These are phyloP conservation scores for Tylopilus subfusipes DNA, from an alignment of 768 basidiomycete species.

Conservation along the genomic window DNA sequence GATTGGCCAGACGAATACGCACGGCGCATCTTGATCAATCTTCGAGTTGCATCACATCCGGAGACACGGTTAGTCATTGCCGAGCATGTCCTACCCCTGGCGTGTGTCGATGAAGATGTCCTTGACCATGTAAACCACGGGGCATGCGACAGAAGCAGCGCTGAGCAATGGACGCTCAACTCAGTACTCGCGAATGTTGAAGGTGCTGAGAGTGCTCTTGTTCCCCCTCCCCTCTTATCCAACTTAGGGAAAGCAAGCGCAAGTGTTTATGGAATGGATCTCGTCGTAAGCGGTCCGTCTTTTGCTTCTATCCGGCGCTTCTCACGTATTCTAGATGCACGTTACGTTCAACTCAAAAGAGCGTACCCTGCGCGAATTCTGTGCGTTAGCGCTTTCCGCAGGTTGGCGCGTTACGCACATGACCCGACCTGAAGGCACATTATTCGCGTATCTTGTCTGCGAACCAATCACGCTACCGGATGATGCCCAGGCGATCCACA, in stretches of 20 bases:
- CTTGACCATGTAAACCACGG: background rate
- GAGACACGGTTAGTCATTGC: slow-evolving; percentile 64
- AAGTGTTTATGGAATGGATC: slow-evolving; percentile 68
- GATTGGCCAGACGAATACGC: slow-evolving; percentile 72
- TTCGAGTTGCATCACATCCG: slow-evolving; percentile 35
- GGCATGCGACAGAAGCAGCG: slow-evolving; percentile 6
- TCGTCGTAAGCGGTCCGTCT: slow-evolving; percentile 45
- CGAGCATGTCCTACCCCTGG: slow-evolving; percentile 67
- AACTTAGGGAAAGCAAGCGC: slow-evolving; percentile 69
- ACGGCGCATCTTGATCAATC: slow-evolving; percentile 41
- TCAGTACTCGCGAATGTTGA: slow-evolving; percentile 41
- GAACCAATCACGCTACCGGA: slow-evolving; percentile 55
- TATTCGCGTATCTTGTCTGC: slow-evolving; percentile 71
- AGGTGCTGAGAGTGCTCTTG: slow-evolving; percentile 51
- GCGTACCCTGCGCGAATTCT: slow-evolving; percentile 62
- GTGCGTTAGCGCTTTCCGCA: slow-evolving; percentile 48
- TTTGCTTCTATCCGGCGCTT: background rate
- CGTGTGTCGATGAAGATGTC: slow-evolving; percentile 52
- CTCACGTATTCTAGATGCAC: slow-evolving; percentile 52
- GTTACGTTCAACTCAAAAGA: slow-evolving; percentile 66
- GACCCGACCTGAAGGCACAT: slow-evolving; percentile 54
- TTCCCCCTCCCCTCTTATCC: slow-evolving; percentile 59
- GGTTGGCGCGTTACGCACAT: slow-evolving; percentile 63
- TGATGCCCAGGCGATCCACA: slow-evolving; percentile 24
- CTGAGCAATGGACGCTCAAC: slow-evolving; percentile 26